Percentiles rank a stretch among this genome's conserved stretches.
Evolutionary conservation across 139 green algal species (phyloP).

Genomic region (Gonium pectorale): DNA sequence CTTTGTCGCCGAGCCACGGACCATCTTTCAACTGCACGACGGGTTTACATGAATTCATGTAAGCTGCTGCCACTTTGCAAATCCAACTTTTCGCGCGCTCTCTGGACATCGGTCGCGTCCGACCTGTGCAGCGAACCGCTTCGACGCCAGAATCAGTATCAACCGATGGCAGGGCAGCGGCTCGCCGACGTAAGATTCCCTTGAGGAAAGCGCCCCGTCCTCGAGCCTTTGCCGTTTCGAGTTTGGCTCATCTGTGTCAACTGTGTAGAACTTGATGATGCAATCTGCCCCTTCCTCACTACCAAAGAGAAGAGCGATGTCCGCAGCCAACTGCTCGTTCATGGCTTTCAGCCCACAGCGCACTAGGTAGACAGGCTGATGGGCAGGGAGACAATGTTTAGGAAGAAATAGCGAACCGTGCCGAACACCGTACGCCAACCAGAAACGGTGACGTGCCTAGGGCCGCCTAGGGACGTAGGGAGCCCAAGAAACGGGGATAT

Average conservation of each 20-base stretch:
- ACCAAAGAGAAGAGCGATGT: neutral
- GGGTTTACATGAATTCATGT: neutral
- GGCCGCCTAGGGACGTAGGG: too few species aligned
- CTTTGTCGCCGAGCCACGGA: neutral
- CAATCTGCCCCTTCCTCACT: constrained; percentile 5
- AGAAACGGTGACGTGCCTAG: too few species aligned
- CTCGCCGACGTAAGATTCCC: neutral
- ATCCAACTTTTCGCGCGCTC: neutral
- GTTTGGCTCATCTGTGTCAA: too few species aligned
- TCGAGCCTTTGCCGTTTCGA: too few species aligned
- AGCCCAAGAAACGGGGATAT: too few species aligned
- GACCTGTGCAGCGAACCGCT: neutral
- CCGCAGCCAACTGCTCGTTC: constrained; percentile 2
- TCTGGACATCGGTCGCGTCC: neutral
- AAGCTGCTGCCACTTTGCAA: too few species aligned
- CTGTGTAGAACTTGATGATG: neutral
- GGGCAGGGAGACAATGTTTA: too few species aligned
- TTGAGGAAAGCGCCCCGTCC: too few species aligned
- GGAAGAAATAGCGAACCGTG: too few species aligned
- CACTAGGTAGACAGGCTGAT: too few species aligned
- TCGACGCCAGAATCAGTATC: neutral
- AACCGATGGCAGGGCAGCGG: constrained; percentile 1
- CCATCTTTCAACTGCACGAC: neutral
- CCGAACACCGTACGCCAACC: too few species aligned
- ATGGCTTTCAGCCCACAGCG: too few species aligned